Conservation (phyloP, 2,329 filamentous ascomycete species). For the Cladosporium halotolerans region DNA sequence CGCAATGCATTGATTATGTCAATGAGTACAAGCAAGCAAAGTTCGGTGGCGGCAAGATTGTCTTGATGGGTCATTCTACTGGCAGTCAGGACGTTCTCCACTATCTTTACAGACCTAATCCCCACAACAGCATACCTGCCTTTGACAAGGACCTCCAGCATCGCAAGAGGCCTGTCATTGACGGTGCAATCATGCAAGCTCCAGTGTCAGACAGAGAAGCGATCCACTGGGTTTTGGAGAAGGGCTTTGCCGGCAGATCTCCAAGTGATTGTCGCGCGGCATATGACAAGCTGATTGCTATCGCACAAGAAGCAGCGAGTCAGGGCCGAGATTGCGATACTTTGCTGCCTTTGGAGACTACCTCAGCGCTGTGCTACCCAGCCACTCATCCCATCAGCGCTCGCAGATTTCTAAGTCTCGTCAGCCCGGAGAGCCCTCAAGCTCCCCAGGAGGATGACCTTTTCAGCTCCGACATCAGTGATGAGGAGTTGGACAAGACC, state of each 20-base stretch:
- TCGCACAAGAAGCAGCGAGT: conserved; percentile 23
- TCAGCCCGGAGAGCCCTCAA: conserved; percentile 47
- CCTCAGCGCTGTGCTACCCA: conserved; percentile 41
- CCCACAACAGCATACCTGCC: conserved; percentile 26
- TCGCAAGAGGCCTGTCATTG: conserved; percentile 44
- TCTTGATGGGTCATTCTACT: conserved; percentile 64
- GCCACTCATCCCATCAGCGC: conserved; percentile 43
- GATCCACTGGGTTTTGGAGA: conserved; percentile 40
- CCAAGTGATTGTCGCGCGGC: conserved; percentile 41
- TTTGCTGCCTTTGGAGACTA: conserved; percentile 37
- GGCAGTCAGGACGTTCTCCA: conserved; percentile 64
- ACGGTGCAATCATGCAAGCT: conserved; percentile 75
- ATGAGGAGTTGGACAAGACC: conserved; percentile 51
- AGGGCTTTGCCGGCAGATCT: conserved; percentile 14
- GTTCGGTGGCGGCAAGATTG: conserved; percentile 44
- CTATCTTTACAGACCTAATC: conserved; percentile 37
- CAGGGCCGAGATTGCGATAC: conserved; percentile 19
- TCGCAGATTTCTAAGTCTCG: conserved; percentile 52
- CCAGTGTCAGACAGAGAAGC: conserved; percentile 72
- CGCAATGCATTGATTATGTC: conserved; percentile 47
- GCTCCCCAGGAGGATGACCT: conserved; percentile 73
- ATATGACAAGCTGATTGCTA: conserved; percentile 30
- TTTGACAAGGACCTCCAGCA: conserved; percentile 25
- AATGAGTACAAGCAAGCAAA: conserved; percentile 18
- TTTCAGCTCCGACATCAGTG: conserved; percentile 68